Evolutionary conservation across 2,329 filamentous ascomycete species (phyloP), one percentile per base, ranked within the genome.

Genomic region (Diaporthe caulivora): DNA sequence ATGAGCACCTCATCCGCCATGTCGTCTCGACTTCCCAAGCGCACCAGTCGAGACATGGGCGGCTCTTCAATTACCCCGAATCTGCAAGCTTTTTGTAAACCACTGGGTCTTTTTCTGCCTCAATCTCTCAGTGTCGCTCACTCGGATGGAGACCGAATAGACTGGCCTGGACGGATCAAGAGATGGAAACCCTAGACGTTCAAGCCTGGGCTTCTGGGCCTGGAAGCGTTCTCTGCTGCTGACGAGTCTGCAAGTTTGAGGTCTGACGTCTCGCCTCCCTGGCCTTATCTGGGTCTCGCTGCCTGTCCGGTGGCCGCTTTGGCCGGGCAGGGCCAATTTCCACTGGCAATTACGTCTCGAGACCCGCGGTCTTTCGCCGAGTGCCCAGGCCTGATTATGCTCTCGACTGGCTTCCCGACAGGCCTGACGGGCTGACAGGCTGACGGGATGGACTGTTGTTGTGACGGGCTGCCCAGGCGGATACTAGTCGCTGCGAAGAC

Each of bases 311-410:
- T 34, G 21, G 34, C 5, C 34, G 13, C 9, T 53, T 26, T 40
- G 64, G 40, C 47, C 29, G 29, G 11, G 24, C 55, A 44, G 37
- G 9, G 42, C 68, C 54, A 26, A 70, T 60, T 70, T 21, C 42
- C 42, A 60, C 15, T 3, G 37, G 42, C 51, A 51, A 67, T 49
- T 57, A 57, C 60, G 53, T 57, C 60, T 72, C 31, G 60, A 58
- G 13, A n/a, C 18, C 37, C 18, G 21, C 71, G 71, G 71, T 13
- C n/a, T 58, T 58, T 67, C 34, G 51, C 71, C 71, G 71, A 72
- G 44, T 53, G 47, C 55, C 54, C 51, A 42, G 69, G 18, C 58
- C 37, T 44, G 26, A n/a, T n/a, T n/a, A n/a, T n/a, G n/a, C n/a
- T n/a, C n/a, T n/a, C n/a, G n/a, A n/a, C n/a, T n/a, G n/a, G n/a